Evolutionary conservation across 345 rosid species (phyloP), one percentile per base, ranked within the genome.

Genomic region (Eutrema japonicum): DNA sequence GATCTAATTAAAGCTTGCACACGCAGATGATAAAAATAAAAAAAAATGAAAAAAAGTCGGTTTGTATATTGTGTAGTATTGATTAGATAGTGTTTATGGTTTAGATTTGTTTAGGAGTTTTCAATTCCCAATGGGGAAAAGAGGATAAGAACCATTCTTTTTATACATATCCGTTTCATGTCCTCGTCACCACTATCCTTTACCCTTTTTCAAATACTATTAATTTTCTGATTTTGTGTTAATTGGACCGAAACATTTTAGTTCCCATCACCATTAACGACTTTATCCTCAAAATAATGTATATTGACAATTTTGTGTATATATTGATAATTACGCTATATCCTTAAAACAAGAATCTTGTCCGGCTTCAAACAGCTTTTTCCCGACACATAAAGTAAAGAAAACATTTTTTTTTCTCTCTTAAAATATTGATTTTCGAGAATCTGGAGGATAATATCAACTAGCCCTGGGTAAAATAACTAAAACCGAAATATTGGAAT

Each of bases 141-240:
- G 53, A 63, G 46, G 75, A 76, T 76, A 76, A 76, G 79, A 76
- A 60, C 58, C 60, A 64, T 54, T 76, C 52, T 63, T 52, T n/a
- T 72, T 8, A 70, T 45, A 46, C 75, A 55, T 76, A 76, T 76
- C 79, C 79, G 59, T 30, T 47, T 76, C 79, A 55, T 70, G 58
- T 70, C 79, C 75, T 76, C 71, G 75, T 70, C 75, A 76, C 59
- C 75, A 11, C 70, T 40, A 62, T 53, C 66, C 57, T 32, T 35
- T n/a, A 4, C 60, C 37, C 8, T 27, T 30, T 40, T 43, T 9
- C 5, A 52, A 27, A 13, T 27, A 18, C 22, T 18, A 4, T 14
- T 35, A 4, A 36, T 27, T 53, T 42, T 50, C 46, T 70, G 0
- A 32, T 70, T 70, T 56, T 30, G 42, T 68, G 42, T 68, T 64